Conservation (phyloP, 2,329 filamentous ascomycete genomes). For the Cladosporium cucumerinum region DNA sequence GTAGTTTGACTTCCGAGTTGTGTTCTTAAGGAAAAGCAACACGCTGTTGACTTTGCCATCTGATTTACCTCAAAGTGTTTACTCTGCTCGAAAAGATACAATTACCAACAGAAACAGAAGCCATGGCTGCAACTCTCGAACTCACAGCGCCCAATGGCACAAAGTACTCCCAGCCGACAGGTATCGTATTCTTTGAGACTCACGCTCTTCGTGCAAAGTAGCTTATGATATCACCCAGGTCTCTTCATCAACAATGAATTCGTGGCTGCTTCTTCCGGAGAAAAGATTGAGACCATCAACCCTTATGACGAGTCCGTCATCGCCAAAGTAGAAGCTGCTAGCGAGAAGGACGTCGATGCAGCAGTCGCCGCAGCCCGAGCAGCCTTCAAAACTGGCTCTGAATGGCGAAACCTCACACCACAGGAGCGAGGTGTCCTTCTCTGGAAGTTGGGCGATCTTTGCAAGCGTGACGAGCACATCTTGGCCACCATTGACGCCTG, state of each 20-base stretch:
- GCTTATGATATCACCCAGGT: neutral
- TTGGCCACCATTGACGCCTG: conserved; percentile 47
- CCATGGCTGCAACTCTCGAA: conserved; percentile 42
- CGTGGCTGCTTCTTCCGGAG: conserved; percentile 36
- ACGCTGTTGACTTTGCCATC: neutral
- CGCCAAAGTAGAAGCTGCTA: conserved; percentile 63
- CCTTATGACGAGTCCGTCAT: conserved; percentile 52
- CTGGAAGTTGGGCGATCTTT: conserved; percentile 46
- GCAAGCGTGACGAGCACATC: conserved; percentile 40
- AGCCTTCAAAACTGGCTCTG: conserved; percentile 57
- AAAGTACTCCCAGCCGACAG: conserved; percentile 66
- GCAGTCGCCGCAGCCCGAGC: conserved; percentile 69
- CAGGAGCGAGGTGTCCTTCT: conserved; percentile 42
- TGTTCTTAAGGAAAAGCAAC: neutral
- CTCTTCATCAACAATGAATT: conserved; percentile 18
- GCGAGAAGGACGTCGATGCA: conserved; percentile 62
- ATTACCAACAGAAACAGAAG: neutral
- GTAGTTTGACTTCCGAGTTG: neutral
- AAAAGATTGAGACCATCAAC: conserved; percentile 57
- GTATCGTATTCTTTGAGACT: neutral
- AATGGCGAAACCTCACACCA: conserved; percentile 53
- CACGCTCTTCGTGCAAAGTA: neutral
- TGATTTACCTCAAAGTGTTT: neutral
- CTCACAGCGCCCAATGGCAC: conserved; percentile 72
- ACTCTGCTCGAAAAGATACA: neutral